Evolutionary conservation across 2,329 filamentous ascomycete genomes (phyloP), one percentile per base, ranked within the genome.

Genomic region (Fonsecaea erecta): DNA sequence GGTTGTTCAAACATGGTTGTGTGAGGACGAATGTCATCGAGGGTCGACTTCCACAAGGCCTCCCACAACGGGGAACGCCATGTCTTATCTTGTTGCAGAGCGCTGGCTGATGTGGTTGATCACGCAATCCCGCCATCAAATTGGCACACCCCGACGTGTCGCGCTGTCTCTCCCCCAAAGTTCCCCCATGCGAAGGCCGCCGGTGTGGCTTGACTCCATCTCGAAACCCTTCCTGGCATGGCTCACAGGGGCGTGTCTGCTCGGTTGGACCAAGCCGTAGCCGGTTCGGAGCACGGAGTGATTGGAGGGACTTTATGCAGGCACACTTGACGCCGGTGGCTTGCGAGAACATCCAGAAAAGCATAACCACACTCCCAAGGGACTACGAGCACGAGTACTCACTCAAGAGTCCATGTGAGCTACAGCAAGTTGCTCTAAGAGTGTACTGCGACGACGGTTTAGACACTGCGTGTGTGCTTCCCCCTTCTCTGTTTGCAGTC

Each of bases 41-140:
- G 16, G 37, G n/a, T 12, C 43, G 8, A 48, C 18, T 3, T 48
- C 18, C 18, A n/a, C 16, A 5, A 14, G 37, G 18, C 18, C 21
- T 26, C 14, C 21, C 9, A 5, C 43, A 48, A 24, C 7, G 14
- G 43, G n/a, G 37, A 18, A 11, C 43, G 43, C 43, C 43, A 24
- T 48, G 43, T 48, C 43, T 48, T 48, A 48, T 48, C 43, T 48
- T 48, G 8, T 24, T 24, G 43, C 43, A 48, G 43, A 26, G 43
- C 43, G 8, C 43, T 48, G 26, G 21, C 43, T 12, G 8, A 14
- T 21, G 3, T 21, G 7, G n/a, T 43, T 30, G 43, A 60, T 60
- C 57, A 60, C 57, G 57, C 57, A 60, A 51, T 60, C 48, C 43
- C 48, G 34, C 43, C 57, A 37, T 60, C 52, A 14, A 52, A 60